Evolutionary conservation across 2,329 filamentous ascomycete species (phyloP), one percentile per base, ranked within the genome.

Genomic region (Talaromyces verruculosus): DNA sequence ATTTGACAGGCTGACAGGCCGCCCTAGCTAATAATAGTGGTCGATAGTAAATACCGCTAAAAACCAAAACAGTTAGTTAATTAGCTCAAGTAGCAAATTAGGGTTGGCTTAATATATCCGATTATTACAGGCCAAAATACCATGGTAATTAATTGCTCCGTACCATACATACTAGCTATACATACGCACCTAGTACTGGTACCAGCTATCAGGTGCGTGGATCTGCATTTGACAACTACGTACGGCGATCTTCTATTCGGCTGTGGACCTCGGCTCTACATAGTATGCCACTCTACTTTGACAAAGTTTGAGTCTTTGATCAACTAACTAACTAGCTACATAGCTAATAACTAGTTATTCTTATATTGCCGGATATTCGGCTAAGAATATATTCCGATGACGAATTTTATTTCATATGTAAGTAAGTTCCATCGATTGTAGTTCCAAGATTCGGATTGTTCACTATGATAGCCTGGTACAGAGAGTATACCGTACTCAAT

Each of bases 221-320:
- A 57, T 57, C 53, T 25, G 10, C 53, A 39, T 57, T 57, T 37
- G 53, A 57, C 53, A 57, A 53, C 30, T 57, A 19, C 30, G 11
- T 57, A 19, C 30, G n/a, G n/a, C 33, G 53, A 57, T 57, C 30
- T 25, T 37, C 33, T 39, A 10, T 37, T 33, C 28, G 28, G 49
- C 51, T 35, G 17, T 57, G 33, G 15, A 22, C 30, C 53, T 37
- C 30, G 53, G 30, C 53, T 37, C n/a, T 15, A 22, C 22, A 1
- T 1, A 22, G 22, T 22, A 7, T 22, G 53, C n/a, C 10, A 19
- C 22, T 22, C 25, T 13, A 13, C 17, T 11, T 47, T 30, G 28
- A 30, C 28, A 22, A 22, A 19, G 2, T 43, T 43, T 41, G 19
- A 47, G 43, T 49, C 22, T 49, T 25, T 49, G 45, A 25, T 5